Conservation (phyloP, 202 grass and related monocot species). For the Setaria italica region DNA sequence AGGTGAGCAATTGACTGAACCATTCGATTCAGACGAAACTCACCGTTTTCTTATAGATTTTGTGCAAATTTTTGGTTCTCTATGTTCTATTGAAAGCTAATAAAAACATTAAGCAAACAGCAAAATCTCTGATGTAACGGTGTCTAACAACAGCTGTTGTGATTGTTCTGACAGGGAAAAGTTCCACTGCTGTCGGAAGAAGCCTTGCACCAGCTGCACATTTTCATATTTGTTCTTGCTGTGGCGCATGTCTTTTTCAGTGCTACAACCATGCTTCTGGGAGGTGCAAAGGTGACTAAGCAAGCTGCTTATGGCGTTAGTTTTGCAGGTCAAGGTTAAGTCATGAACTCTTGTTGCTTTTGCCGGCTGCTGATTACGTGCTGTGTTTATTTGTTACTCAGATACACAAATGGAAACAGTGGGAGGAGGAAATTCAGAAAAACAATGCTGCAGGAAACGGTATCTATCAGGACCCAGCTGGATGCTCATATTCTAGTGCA, state of each 20-base stretch:
- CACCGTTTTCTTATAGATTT: background rate
- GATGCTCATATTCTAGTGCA: conserved; percentile 24
- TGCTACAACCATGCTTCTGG: conserved; percentile 80
- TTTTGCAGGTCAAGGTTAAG: background rate
- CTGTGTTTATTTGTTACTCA: conserved; percentile 42
- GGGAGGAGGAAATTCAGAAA: conserved; percentile 85
- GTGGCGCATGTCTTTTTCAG: conserved; percentile 84
- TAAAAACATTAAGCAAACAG: background rate
- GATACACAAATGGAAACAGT: conserved; percentile 88
- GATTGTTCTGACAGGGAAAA: conserved; percentile 60
- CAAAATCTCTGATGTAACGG: background rate
- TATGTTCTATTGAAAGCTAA: background rate
- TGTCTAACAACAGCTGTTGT: background rate
- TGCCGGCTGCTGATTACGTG: background rate
- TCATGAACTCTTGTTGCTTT: background rate
- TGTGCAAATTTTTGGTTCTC: background rate
- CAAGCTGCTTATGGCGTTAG: background rate
- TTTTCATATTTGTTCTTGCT: conserved; percentile 97
- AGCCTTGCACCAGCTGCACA: conserved; percentile 90
- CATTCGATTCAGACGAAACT: background rate
- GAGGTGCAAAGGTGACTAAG: conserved; percentile 68
- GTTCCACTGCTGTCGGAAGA: conserved; percentile 82
- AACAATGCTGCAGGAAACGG: conserved; percentile 51
- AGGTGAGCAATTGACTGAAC: conserved; percentile 53
- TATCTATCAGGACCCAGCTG: conserved; percentile 37